These are phyloP conservation scores for Dendrothele bispora DNA, from an alignment of 768 basidiomycete species.

Conservation along the genomic window DNA sequence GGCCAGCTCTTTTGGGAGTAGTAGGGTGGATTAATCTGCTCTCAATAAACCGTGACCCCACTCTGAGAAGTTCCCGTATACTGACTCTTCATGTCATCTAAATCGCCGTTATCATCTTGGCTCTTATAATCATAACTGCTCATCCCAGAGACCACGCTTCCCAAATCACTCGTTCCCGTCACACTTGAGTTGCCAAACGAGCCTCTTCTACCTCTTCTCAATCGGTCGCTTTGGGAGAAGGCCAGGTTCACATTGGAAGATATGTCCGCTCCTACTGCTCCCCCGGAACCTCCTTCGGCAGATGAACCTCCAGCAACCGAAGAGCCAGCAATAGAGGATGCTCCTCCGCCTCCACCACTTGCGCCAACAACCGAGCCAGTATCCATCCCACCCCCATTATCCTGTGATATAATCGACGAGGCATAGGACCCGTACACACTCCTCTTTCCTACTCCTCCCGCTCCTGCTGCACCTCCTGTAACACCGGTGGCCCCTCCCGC, in stretches of 20 bases:
- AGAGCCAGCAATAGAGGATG: neutral
- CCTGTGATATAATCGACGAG: constrained; percentile 91
- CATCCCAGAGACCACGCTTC: constrained; percentile 66
- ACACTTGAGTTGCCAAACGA: constrained; percentile 73
- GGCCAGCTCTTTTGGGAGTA: neutral
- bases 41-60: constrained; percentile 82
- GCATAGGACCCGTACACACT: constrained; percentile 81
- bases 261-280: constrained; percentile 45
- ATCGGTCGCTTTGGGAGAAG: constrained; percentile 89
- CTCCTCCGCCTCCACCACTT: constrained; percentile 2
- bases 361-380: constrained; percentile 59
- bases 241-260: constrained; percentile 58
- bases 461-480: constrained; percentile 60
- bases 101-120: constrained; percentile 77
- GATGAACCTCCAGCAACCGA: constrained; percentile 5
- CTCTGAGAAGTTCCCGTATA: constrained; percentile 85
- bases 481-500: constrained; percentile 53
- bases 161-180: constrained; percentile 74
- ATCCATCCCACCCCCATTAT: constrained; percentile 64
- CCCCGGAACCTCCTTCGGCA: constrained; percentile 10
- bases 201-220: constrained; percentile 70
- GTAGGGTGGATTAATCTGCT: neutral
- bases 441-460: no score
- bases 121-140: constrained; percentile 91
- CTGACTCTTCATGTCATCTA: constrained; percentile 88